phyloP scores from a whole-genome alignment of 495 filamentous ascomycete species.

The Aspergillus cavernicola region DNA sequence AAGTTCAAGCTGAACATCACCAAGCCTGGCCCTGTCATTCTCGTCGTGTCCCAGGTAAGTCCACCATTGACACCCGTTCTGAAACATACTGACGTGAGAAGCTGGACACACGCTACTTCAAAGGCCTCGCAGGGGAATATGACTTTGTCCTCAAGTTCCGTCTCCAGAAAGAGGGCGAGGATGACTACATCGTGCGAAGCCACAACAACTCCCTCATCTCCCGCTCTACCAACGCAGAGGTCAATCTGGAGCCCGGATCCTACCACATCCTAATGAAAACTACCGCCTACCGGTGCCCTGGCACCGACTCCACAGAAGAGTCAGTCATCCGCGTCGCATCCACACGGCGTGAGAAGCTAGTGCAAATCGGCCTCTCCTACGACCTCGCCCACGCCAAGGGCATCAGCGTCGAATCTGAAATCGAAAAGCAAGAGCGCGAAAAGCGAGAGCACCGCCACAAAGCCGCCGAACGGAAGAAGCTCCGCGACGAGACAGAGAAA shows the following conservation, averaged over 20 bases:
- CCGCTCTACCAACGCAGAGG: slow-evolving; percentile 77
- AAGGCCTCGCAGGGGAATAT: slow-evolving; percentile 80
- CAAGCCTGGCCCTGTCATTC: slow-evolving; percentile 65
- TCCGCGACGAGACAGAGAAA: slow-evolving; percentile 38
- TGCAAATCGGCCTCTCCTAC: slow-evolving; percentile 76
- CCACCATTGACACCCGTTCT: no score
- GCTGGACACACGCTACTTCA: slow-evolving; percentile 83
- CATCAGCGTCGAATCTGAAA: slow-evolving; percentile 59
- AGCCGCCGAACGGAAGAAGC: slow-evolving; percentile 39
- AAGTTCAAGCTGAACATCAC: slow-evolving; percentile 71
- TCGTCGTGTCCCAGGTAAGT: slow-evolving; percentile 69
- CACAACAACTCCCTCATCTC: slow-evolving; percentile 65
- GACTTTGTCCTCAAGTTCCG: slow-evolving; percentile 74
- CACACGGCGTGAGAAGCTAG: slow-evolving; percentile 70
- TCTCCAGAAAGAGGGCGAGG: slow-evolving; percentile 72
- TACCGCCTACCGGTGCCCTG: slow-evolving; percentile 59
- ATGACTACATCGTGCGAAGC: slow-evolving; percentile 82
- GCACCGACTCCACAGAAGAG: slow-evolving; percentile 57
- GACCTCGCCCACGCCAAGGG: slow-evolving; percentile 83
- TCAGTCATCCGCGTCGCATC: slow-evolving; percentile 61
- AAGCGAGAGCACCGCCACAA: slow-evolving; percentile 42
- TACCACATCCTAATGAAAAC: slow-evolving; percentile 80
- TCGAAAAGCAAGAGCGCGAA: slow-evolving; percentile 52
- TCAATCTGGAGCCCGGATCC: slow-evolving; percentile 75
- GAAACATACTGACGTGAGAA: slow-evolving; percentile 13